Base-by-base conservation (phyloP, 768 basidiomycete species). In the Rhodotorula taiwanensis region DNA sequence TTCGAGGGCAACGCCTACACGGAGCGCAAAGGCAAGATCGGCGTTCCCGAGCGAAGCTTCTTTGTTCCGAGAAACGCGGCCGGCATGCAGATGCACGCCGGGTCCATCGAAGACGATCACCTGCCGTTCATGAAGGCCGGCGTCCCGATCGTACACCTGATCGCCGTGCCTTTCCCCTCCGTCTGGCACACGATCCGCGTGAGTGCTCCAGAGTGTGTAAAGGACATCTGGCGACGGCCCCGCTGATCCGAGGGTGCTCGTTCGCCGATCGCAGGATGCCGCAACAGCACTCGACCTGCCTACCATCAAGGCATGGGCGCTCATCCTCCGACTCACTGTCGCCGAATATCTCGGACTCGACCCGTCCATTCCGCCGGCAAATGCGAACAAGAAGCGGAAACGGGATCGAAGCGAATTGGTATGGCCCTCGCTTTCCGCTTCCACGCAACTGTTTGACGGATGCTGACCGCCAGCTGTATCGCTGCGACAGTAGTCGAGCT, bases 181-280 rank as follows among this genome's bases (percentile, higher is more conserved):
- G 90, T 94, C 21, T 97, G 92, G 93, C 92, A 97, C 75, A 85
- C 82, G 13, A 72, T 89, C 41, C 74, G 73, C 60, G 94, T 90
- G 73, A 72, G 82, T 36, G n/a, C n/a, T n/a, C n/a, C n/a, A n/a
- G n/a, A n/a, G n/a, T n/a, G n/a, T n/a, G n/a, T n/a, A n/a, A n/a
- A n/a, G n/a, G n/a, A n/a, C n/a, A n/a, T n/a, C n/a, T n/a, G n/a
- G n/a, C n/a, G n/a, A n/a, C n/a, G n/a, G n/a, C n/a, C n/a, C n/a
- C n/a, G n/a, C n/a, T n/a, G n/a, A n/a, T n/a, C n/a, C n/a, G n/a
- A n/a, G n/a, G n/a, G n/a, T n/a, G 28, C 11, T 5, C 20, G 13
- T 21, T 6, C 14, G 21, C 11, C 13, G 11, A 23, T 6, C 23
- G 13, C 62, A 95, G 92, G 95, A 99, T 75, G 88, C 97, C 75